These are phyloP conservation scores for Penicillium verrucosum DNA, from an alignment of 2,329 filamentous ascomycete genomes.

Conservation along the genomic window DNA sequence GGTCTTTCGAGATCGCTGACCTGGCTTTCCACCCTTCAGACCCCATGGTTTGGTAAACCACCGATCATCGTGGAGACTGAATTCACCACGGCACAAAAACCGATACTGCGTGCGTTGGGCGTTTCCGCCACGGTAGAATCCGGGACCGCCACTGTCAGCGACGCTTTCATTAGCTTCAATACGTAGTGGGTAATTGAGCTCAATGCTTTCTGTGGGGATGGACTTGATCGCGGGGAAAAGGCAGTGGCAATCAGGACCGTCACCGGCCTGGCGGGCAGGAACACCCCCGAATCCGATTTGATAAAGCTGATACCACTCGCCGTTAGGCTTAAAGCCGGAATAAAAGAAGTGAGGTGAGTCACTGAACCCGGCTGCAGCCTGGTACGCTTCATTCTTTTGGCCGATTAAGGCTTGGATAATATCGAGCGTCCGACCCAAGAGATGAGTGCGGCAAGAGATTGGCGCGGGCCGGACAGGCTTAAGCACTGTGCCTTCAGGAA, in stretches of 20 bases:
- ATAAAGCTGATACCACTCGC: slow-evolving; percentile 51
- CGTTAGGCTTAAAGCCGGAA: slow-evolving; percentile 48
- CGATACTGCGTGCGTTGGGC: slow-evolving; percentile 50
- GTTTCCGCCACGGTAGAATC: slow-evolving; percentile 49
- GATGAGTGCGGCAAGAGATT: slow-evolving; percentile 48
- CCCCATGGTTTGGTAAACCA: slow-evolving; percentile 54
- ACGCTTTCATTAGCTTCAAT: slow-evolving; percentile 51
- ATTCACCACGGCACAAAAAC: slow-evolving; percentile 47
- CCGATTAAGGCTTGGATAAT: slow-evolving; percentile 52
- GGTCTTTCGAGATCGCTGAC: slow-evolving; percentile 44
- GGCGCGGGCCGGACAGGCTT: slow-evolving; percentile 49
- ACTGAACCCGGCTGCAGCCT: slow-evolving; percentile 50
- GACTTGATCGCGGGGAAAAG: slow-evolving; percentile 52
- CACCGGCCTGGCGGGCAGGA: slow-evolving; percentile 47
- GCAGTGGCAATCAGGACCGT: slow-evolving; percentile 51
- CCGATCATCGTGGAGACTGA: slow-evolving; percentile 50
- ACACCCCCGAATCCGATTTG: slow-evolving; percentile 53
- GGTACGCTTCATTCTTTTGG: slow-evolving; percentile 46
- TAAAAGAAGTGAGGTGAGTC: slow-evolving; percentile 53
- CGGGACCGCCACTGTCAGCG: slow-evolving; percentile 49
- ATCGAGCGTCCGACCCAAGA: slow-evolving; percentile 49
- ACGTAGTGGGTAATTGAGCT: slow-evolving; percentile 49
- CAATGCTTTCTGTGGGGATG: slow-evolving; percentile 49
- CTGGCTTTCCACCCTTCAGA: slow-evolving; percentile 48
- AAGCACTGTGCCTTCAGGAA: slow-evolving; percentile 47